These are phyloP conservation scores for Plenodomus biglobosus DNA, from an alignment of 2,329 filamentous ascomycete genomes.

Conservation along the genomic window DNA sequence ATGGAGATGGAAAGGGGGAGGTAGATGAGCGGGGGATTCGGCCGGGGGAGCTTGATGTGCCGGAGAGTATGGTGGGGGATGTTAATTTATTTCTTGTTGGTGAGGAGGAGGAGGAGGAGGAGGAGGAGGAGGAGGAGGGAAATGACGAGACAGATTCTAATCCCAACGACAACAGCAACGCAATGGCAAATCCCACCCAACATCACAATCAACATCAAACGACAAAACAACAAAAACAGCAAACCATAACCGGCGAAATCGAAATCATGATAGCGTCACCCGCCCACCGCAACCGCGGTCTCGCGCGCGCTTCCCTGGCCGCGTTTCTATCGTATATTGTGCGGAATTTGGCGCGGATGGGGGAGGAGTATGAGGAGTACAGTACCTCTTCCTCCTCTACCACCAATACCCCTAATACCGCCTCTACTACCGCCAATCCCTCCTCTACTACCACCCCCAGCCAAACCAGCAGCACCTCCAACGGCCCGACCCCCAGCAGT, in stretches of 20 bases:
- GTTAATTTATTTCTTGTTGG: constrained; percentile 69
- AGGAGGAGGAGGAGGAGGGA: constrained; percentile 25
- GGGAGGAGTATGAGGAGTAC: background rate
- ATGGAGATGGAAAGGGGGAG: no score
- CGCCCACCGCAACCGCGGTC: constrained; percentile 61
- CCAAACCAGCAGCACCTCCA: no score
- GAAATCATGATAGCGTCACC: constrained; percentile 81
- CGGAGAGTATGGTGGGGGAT: constrained; percentile 53
- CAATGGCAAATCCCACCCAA: no score
- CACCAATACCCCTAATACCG: no score
- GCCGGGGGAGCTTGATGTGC: constrained; percentile 53
- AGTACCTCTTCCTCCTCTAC: background rate
- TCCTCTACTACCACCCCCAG: no score
- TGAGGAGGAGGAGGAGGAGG: background rate
- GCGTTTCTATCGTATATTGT: constrained; percentile 74
- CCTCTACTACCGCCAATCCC: no score
- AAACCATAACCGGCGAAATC: constrained; percentile 65
- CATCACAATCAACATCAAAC: no score
- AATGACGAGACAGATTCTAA: background rate
- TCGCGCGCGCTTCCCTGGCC: constrained; percentile 66
- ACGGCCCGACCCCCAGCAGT: no score
- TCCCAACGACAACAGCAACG: constrained; percentile 12
- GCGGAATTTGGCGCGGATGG: no score
- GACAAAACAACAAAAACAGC: constrained; percentile 7
- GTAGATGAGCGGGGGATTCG: constrained; percentile 2